Evolutionary conservation across 345 rosid species (phyloP), one percentile per base, ranked within the genome.

Genomic region (Durio zibethinus): DNA sequence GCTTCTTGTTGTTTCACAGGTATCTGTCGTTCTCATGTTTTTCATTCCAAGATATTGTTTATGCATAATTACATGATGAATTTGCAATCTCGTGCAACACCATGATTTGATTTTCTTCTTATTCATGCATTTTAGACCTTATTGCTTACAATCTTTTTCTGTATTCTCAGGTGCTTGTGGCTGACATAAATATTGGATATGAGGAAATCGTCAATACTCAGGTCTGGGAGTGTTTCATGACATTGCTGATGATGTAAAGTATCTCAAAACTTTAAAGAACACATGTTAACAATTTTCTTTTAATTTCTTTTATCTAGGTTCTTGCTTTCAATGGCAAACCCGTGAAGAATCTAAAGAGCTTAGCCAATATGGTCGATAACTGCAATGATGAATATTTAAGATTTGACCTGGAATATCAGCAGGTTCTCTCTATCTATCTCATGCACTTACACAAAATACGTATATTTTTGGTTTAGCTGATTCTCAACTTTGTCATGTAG

Each of bases 181-280:
- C 97, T 82, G 98, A 91, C 82, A 85, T 93, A 40, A 94, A 93
- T 83, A 93, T 94, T 65, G 97, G 99, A 80, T 95, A 95, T 29
- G 98, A 95, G 73, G 99, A 91, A 62, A 91, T 95, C 78, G 94
- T 95, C 84, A 95, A 95, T 80, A 93, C 92, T 29, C 97, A 93
- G 96, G 99, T 91, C 35, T 64, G 84, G 53, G 76, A 35, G 52
- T 23, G 25, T 25, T 2, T n/a, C 48, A 66, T 38, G 27, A 65
- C 50, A 12, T 31, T 40, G 70, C 38, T 42, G 18, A 10, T 70
- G 56, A 25, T 64, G 42, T 66, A 23, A 63, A n/a, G 33, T 60
- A 67, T 27, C 48, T 31, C 65, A 50, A 69, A 56, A 45, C 45
- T 42, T 77, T 42, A 5, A 78, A 42, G 53, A 15, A 42, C 15